Base-by-base conservation (phyloP, 1,284 basidiomycete genomes). In the Melampsora americana region DNA sequence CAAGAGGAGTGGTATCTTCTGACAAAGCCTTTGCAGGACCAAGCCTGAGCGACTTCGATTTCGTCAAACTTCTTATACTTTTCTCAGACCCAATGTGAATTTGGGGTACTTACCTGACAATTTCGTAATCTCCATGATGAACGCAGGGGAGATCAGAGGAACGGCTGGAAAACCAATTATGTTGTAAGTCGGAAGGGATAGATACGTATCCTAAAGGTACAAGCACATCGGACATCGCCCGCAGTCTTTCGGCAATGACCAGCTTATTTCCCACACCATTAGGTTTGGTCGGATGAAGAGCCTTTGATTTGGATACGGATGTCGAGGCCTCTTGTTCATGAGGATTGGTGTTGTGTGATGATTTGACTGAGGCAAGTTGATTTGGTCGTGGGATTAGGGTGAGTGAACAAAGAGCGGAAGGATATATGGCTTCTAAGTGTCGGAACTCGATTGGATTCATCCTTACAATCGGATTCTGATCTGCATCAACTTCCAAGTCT, bases 111-210 rank as follows among this genome's bases (percentile, higher is more conserved):
- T 23, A 72, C 70, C 59, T 72, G 26, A 72, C 62, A 16, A 53
- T 65, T 66, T 74, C 72, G 59, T 74, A 61, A 39, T 74, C 72
- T 26, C 72, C 72, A 60, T 62, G 64, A 66, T 18, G 65, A 46
- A 32, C 50, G n/a, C 23, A 56, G 18, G 30, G 48, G 7, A 67
- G 20, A 61, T 11, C 65, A 44, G 59, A 26, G 26, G 64, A 14
- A 59, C 44, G 53, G 20, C 32, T 74, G 48, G 50, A 18, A 23
- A 74, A 74, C 72, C 72, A 74, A 9, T 28, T 53, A 32, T 53
- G 50, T 23, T 66, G 65, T 30, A 74, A 61, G 16, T 35, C 60
- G 11, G 23, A 4, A 28, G 72, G 72, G 11, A 74, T 66, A 48
- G 50, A 48, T 28, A 74, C 56, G 39, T 66, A 74, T 35, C 65